A percentile compares a stretch with the other conserved stretches of the same genome.
Conservation (phyloP, 2,329 filamentous ascomycete genomes). For the Mariannaea sp. region DNA sequence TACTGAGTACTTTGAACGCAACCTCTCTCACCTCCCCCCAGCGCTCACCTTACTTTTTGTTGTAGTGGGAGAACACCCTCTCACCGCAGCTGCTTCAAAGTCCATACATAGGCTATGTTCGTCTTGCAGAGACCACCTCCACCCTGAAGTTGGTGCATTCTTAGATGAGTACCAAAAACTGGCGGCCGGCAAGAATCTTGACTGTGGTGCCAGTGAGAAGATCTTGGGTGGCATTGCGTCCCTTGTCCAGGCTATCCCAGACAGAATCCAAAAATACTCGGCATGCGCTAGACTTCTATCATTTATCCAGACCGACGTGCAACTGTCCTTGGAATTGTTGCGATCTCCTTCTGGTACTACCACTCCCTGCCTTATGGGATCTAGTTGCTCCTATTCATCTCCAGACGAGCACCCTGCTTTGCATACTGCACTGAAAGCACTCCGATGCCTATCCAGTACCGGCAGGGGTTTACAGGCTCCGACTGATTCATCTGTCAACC, state of each 20-base stretch:
- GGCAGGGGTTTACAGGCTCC: conserved; percentile 74
- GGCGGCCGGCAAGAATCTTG: conserved; percentile 56
- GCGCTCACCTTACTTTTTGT: conserved; percentile 77
- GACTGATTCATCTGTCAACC: conserved; percentile 68
- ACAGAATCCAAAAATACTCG: conserved; percentile 63
- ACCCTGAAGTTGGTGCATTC: conserved; percentile 69
- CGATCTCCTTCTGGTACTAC: conserved; percentile 12
- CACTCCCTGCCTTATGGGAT: conserved; percentile 32
- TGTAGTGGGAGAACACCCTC: conserved; percentile 64
- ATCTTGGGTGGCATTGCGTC: conserved; percentile 75
- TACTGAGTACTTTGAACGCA: conserved; percentile 75
- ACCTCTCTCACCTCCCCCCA: conserved; percentile 68
- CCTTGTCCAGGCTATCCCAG: conserved; percentile 72
- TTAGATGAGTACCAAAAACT: conserved; percentile 73
- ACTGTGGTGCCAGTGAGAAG: conserved; percentile 72
- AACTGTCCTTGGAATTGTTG: conserved; percentile 30
- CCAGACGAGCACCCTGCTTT: conserved; percentile 50
- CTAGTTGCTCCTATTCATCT: conserved; percentile 37
- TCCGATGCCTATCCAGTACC: conserved; percentile 72
- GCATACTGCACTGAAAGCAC: conserved; percentile 57
- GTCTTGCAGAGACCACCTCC: conserved; percentile 72
- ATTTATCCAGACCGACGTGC: conserved; percentile 64
- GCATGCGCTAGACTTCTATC: conserved; percentile 35
- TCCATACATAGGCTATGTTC: conserved; percentile 77
- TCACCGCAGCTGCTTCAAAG: conserved; percentile 72